Conservation (phyloP, 441 rosid species). For the Pelargonium australe region DNA sequence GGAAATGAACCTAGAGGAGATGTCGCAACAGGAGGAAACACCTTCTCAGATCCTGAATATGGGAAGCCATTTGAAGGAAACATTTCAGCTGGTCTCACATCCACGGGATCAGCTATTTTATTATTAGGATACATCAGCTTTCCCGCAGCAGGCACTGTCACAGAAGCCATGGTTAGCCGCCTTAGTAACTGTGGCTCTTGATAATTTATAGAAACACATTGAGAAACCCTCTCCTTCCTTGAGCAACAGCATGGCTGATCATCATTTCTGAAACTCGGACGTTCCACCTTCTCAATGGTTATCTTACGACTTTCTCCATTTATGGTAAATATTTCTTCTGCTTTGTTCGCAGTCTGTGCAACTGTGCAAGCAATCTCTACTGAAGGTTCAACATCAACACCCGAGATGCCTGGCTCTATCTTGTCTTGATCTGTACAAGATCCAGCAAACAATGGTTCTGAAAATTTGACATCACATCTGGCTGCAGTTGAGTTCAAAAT, state of each 20-base stretch:
- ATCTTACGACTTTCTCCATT: conserved; percentile 32
- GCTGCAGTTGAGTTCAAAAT: conserved; percentile 49
- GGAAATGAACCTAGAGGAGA: conserved; percentile 26
- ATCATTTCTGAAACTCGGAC: conserved; percentile 37
- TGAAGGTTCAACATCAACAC: conserved; percentile 28
- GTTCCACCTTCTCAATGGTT: conserved; percentile 40
- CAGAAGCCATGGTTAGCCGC: conserved; percentile 44
- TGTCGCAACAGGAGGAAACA: conserved; percentile 14
- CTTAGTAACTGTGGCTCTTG: conserved; percentile 53
- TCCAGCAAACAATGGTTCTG: conserved; percentile 30
- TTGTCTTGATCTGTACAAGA: conserved; percentile 33
- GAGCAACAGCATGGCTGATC: conserved; percentile 85
- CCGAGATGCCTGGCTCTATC: conserved; percentile 29
- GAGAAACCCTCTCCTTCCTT: conserved; percentile 54
- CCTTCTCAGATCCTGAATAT: conserved; percentile 33
- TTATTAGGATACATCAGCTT: conserved; percentile 25
- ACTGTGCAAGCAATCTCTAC: conserved; percentile 30
- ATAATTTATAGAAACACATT: conserved; percentile 35
- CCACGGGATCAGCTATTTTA: conserved; percentile 22
- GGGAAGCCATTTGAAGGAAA: conserved; percentile 27
- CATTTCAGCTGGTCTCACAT: conserved; percentile 29
- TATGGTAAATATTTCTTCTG: conserved; percentile 26
- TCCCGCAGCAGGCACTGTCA: conserved; percentile 30
- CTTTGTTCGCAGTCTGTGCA: conserved; percentile 25
- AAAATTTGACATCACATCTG: conserved; percentile 32